phyloP scores from a whole-genome alignment of 495 filamentous ascomycete species.

The Neurospora sublineolata region DNA sequence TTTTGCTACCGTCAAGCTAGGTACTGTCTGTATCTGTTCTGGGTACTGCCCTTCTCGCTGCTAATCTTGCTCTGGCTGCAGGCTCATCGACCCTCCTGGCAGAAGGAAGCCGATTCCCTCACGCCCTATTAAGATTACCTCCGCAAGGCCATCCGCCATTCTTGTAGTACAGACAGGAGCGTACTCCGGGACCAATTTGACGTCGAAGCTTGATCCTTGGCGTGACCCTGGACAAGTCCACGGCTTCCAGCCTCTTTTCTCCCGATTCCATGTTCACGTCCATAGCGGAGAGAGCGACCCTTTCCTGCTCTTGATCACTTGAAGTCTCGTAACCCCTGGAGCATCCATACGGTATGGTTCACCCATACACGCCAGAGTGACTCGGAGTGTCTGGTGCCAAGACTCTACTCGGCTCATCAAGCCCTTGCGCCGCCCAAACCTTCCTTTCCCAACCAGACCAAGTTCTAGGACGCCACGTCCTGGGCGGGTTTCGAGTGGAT shows the following conservation, averaged over 20 bases:
- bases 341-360: background rate
- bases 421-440: background rate
- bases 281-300: constrained; percentile 1
- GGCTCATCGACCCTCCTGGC: background rate
- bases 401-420: background rate
- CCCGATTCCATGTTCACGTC: constrained; percentile 5
- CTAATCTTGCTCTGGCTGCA: constrained; percentile 27
- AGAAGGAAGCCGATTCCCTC: constrained; percentile 16
- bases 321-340: background rate
- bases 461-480: background rate
- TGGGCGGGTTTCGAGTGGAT: background rate
- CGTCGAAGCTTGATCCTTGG: constrained; percentile 11
- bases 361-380: background rate
- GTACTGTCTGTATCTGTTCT: constrained; percentile 22
- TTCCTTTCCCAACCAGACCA: background rate
- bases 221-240: constrained; percentile 2
- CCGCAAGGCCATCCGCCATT: constrained; percentile 21
- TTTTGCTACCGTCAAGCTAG: constrained; percentile 52
- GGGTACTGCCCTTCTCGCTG: constrained; percentile 39
- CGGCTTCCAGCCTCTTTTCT: constrained; percentile 14
- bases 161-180: constrained; percentile 31
- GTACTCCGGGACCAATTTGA: constrained; percentile 17
- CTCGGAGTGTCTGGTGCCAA: background rate
- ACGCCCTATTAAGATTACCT: constrained; percentile 36
- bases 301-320: constrained; percentile 3